Percentiles rank a stretch among this genome's conserved stretches.
phyloP scores from a whole-genome alignment of 2,329 filamentous ascomycete species.

The Penicillium occitanis region DNA sequence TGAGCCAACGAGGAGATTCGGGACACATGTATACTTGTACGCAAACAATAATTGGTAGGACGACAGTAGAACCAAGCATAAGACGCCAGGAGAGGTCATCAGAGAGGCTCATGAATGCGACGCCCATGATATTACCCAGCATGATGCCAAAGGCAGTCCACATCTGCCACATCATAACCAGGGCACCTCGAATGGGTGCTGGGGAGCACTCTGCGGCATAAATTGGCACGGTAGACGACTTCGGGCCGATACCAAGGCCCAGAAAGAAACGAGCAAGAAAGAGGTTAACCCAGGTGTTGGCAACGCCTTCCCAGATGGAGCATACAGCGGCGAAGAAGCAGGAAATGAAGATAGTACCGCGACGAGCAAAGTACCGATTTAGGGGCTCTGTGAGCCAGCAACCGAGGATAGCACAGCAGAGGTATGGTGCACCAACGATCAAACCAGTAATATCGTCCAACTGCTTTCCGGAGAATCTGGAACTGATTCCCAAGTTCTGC shows the following conservation, averaged over 20 bases:
- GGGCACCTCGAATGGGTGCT: slow-evolving; percentile 50
- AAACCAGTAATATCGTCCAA: slow-evolving; percentile 42
- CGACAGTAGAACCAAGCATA: slow-evolving; percentile 67
- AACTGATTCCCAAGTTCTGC: slow-evolving; percentile 20
- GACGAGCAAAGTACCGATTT: slow-evolving; percentile 46
- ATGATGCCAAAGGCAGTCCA: slow-evolving; percentile 49
- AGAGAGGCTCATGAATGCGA: slow-evolving; percentile 46
- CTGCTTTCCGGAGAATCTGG: slow-evolving; percentile 28
- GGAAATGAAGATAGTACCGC: slow-evolving; percentile 47
- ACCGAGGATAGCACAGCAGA: slow-evolving; percentile 46
- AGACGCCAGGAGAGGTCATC: slow-evolving; percentile 63
- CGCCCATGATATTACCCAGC: slow-evolving; percentile 51
- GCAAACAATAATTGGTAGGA: slow-evolving; percentile 60
- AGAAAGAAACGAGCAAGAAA: slow-evolving; percentile 46
- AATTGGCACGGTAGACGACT: slow-evolving; percentile 49
- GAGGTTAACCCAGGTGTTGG: slow-evolving; percentile 45
- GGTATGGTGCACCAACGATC: slow-evolving; percentile 48
- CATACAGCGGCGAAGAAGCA: slow-evolving; percentile 45
- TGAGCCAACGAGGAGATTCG: slow-evolving; percentile 53
- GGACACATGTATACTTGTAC: slow-evolving; percentile 66
- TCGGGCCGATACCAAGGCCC: slow-evolving; percentile 45
- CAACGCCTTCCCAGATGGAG: slow-evolving; percentile 45
- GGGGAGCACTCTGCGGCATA: slow-evolving; percentile 52
- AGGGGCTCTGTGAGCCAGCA: slow-evolving; percentile 52
- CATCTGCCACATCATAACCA: slow-evolving; percentile 57